Evolutionary conservation across 2,329 filamentous ascomycete species (phyloP).

Genomic region (Aquanectria penicillioides): DNA sequence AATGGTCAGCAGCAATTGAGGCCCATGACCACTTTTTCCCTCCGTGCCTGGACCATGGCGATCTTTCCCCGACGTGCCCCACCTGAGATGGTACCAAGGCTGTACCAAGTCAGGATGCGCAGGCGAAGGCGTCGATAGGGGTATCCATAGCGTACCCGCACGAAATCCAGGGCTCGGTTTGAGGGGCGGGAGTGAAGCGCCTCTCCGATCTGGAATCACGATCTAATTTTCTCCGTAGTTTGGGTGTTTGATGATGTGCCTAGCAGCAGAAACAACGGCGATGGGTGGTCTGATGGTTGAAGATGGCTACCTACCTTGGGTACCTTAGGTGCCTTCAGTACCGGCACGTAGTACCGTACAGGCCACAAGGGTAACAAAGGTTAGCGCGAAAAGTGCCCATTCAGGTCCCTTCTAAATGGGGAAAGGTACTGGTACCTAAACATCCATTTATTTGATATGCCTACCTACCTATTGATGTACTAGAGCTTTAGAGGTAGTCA

Average conservation of each 20-base stretch:
- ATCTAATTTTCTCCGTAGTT: constrained; percentile 1
- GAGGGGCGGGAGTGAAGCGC: constrained; percentile 10
- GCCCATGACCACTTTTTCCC: constrained; percentile 6
- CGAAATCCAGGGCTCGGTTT: neutral
- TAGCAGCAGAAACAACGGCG: too few relatives aligned
- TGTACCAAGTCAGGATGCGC: neutral
- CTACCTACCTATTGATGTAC: too few relatives aligned
- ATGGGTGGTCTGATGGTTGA: too few relatives aligned
- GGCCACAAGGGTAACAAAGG: too few relatives aligned
- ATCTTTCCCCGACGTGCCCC: constrained; percentile 17
- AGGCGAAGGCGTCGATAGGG: neutral
- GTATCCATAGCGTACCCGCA: constrained; percentile 9
- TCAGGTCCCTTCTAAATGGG: too few relatives aligned
- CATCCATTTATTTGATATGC: too few relatives aligned
- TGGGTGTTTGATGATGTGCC: neutral
- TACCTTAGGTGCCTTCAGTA: too few relatives aligned
- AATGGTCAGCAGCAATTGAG: constrained; percentile 3
- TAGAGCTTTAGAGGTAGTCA: too few relatives aligned
- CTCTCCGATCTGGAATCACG: constrained; percentile 20
- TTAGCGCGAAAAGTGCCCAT: too few relatives aligned
- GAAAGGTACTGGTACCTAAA: too few relatives aligned
- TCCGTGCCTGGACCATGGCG: constrained; percentile 7
- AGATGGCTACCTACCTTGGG: too few relatives aligned
- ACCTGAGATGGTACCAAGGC: constrained; percentile 1
- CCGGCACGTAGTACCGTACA: too few relatives aligned